A percentile compares a stretch with the other conserved stretches of the same genome.
Evolutionary conservation across 2,329 filamentous ascomycete genomes (phyloP).

Genomic region (Mycosphaerella sp.): DNA sequence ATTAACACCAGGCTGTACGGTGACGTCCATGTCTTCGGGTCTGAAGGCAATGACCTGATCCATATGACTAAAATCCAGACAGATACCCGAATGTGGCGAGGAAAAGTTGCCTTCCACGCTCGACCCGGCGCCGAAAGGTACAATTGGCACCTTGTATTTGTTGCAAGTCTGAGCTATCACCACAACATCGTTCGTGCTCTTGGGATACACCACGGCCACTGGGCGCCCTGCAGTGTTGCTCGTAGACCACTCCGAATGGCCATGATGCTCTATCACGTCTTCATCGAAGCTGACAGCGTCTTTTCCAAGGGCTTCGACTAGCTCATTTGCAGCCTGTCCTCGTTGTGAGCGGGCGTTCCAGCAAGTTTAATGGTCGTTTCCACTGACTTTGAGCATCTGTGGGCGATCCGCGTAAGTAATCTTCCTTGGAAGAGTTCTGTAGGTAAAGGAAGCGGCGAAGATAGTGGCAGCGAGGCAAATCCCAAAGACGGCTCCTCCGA

Average conservation of each 20-base stretch:
- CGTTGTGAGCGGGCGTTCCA: not conserved
- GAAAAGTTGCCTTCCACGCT: conserved; percentile 79
- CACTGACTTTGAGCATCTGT: conserved; percentile 19
- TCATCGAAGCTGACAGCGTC: conserved; percentile 21
- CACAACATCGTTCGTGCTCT: conserved; percentile 17
- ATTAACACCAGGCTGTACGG: conserved; percentile 85
- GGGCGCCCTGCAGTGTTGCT: conserved; percentile 18
- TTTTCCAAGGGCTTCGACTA: conserved; percentile 9
- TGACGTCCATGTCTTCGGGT: conserved; percentile 83
- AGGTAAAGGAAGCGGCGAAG: conserved; percentile 1
- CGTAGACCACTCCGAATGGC: conserved; percentile 21
- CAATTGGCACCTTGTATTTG: conserved; percentile 17
- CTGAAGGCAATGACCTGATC: conserved; percentile 73
- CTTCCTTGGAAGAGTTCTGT: not conserved
- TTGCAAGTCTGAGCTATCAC: conserved; percentile 17
- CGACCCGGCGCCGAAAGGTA: conserved; percentile 21
- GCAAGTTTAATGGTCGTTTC: not conserved
- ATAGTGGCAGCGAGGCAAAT: conserved; percentile 4
- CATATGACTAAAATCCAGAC: conserved; percentile 86
- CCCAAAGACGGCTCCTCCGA: conserved; percentile 2
- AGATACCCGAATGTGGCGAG: conserved; percentile 77
- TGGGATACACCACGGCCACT: conserved; percentile 20
- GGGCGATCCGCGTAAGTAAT: conserved; percentile 14
- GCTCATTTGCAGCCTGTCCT: conserved; percentile 17
- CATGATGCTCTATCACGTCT: conserved; percentile 23